phyloP scores from a whole-genome alignment of 176 grass and related monocot species.

The Ensete ventricosum region DNA sequence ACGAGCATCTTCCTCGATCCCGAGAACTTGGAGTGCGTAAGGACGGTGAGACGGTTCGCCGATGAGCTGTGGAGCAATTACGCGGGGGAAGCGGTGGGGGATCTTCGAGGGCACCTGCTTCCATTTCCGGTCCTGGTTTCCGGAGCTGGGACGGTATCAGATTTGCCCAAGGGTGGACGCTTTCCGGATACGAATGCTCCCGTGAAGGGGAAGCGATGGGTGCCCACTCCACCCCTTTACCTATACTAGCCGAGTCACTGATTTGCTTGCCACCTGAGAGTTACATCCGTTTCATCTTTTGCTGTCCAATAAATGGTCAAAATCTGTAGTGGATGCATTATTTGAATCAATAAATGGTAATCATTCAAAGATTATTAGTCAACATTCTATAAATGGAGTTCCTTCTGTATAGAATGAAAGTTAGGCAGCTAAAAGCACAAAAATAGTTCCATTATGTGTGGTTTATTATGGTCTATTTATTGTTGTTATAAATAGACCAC shows the following conservation, averaged over 20 bases:
- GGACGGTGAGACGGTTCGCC: conserved; percentile 33
- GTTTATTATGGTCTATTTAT: no score
- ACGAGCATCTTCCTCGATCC: conserved; percentile 27
- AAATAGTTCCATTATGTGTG: no score
- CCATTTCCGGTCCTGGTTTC: conserved; percentile 73
- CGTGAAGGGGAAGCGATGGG: conserved; percentile 48
- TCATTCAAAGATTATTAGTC: no score
- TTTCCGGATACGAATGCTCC: conserved; percentile 65
- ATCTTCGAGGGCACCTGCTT: conserved; percentile 64
- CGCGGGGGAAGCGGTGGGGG: conserved; percentile 35
- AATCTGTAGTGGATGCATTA: no score
- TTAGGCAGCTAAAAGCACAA: no score
- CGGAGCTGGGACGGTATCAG: conserved; percentile 37
- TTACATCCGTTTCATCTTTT: no score
- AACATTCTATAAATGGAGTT: no score
- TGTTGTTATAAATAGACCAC: no score
- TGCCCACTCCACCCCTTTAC: no score
- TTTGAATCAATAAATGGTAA: no score
- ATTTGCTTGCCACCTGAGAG: neutral
- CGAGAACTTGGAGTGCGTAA: conserved; percentile 63
- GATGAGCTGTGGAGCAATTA: conserved; percentile 54
- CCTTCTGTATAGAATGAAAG: no score
- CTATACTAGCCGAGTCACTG: neutral
- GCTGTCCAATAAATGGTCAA: no score
- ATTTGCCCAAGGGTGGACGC: conserved; percentile 42